These are phyloP conservation scores for Cladosporium sp. DNA, from an alignment of 2,329 filamentous ascomycete species.

Conservation along the genomic window DNA sequence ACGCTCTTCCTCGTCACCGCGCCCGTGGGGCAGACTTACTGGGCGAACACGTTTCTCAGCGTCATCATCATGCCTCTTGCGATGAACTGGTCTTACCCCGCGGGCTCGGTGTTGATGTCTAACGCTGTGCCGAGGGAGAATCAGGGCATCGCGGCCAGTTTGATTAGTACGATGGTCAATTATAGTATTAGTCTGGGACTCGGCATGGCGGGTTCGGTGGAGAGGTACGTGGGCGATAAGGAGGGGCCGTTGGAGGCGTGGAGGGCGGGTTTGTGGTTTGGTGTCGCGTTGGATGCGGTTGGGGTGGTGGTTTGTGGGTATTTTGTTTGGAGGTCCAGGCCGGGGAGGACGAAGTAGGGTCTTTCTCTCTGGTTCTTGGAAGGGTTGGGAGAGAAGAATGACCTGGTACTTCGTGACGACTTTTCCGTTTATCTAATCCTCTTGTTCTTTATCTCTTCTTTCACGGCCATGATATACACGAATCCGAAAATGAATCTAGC, in stretches of 20 bases:
- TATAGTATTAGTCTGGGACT: slow-evolving; percentile 64
- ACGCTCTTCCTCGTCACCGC: slow-evolving; percentile 40
- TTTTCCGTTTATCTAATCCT: no score
- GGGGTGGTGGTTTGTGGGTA: slow-evolving; percentile 25
- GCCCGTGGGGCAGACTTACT: slow-evolving; percentile 57
- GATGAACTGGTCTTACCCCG: slow-evolving; percentile 65
- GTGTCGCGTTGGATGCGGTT: slow-evolving; percentile 30
- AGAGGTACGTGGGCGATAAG: slow-evolving; percentile 37
- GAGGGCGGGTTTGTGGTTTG: slow-evolving; percentile 39
- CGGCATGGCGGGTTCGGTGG: slow-evolving; percentile 61
- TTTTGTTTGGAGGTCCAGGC: slow-evolving; percentile 20
- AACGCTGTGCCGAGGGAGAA: slow-evolving; percentile 45
- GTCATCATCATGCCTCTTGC: slow-evolving; percentile 50
- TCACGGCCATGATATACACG: no score
- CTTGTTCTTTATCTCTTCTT: no score
- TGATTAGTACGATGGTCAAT: slow-evolving; percentile 64
- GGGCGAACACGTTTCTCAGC: slow-evolving; percentile 59
- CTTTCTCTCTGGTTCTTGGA: no score
- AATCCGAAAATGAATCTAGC: no score
- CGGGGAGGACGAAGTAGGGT: background rate
- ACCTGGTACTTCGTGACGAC: no score
- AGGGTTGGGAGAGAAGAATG: no score
- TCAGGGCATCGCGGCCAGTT: slow-evolving; percentile 50
- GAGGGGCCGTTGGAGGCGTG: slow-evolving; percentile 30
- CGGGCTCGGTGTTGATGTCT: slow-evolving; percentile 57